Percentiles rank a stretch among this genome's conserved stretches.
Conservation (phyloP, 768 basidiomycete genomes). For the Pisolithus sp. region DNA sequence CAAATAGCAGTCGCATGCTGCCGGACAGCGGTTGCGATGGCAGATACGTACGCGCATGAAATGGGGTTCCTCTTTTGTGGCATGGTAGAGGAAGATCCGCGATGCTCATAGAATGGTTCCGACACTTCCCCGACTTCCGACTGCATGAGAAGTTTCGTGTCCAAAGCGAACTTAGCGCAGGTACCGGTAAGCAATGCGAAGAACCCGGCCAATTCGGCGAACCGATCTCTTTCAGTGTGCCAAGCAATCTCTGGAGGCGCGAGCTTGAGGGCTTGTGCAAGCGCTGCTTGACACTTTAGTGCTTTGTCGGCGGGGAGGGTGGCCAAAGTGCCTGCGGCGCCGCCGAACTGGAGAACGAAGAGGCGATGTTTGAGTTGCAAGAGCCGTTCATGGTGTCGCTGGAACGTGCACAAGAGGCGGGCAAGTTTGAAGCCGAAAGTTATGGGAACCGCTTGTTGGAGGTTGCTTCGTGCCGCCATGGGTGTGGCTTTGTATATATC, state of each 20-base stretch:
- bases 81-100: constrained; percentile 45
- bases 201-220: constrained; percentile 38
- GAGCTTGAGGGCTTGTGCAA: constrained; percentile 16
- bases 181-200: constrained; percentile 40
- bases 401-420: constrained; percentile 37
- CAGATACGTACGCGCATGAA: constrained; percentile 38
- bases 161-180: constrained; percentile 40
- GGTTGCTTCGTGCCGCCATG: constrained; percentile 42
- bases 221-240: constrained; percentile 40
- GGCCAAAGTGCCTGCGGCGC: constrained; percentile 41
- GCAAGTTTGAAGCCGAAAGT: constrained; percentile 43
- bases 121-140: constrained; percentile 41
- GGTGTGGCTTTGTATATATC: constrained; percentile 30
- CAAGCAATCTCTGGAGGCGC: constrained; percentile 24
- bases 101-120: constrained; percentile 38
- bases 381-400: constrained; percentile 34
- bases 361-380: constrained; percentile 32
- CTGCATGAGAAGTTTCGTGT: constrained; percentile 43
- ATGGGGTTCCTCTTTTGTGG: constrained; percentile 47
- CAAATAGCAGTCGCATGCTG: constrained; percentile 35
- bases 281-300: constrained; percentile 18
- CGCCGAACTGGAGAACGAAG: constrained; percentile 38
- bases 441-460: constrained; percentile 45
- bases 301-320: constrained; percentile 34
- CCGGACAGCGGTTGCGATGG: constrained; percentile 36